These are phyloP conservation scores for Exophiala sideris DNA, from an alignment of 2,329 filamentous ascomycete species.

Conservation along the genomic window DNA sequence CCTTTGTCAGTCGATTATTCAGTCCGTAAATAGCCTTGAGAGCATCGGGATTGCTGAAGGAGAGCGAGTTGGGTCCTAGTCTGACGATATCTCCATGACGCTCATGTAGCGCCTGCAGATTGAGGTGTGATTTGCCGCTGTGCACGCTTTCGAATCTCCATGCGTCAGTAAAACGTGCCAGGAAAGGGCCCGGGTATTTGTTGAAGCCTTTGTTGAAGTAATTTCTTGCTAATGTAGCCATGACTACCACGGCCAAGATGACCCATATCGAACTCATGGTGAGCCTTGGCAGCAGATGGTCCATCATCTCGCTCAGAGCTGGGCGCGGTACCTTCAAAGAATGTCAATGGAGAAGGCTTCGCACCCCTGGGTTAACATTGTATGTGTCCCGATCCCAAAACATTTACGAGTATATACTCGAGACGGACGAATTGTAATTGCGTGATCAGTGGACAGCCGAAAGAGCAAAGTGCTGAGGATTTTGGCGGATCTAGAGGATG, in stretches of 20 bases:
- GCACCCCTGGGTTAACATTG: too few species aligned
- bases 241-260: constrained; percentile 29
- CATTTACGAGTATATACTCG: not conserved
- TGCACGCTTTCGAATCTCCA: constrained; percentile 72
- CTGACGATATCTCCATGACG: constrained; percentile 72
- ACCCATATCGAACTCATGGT: not conserved
- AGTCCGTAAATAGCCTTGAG: constrained; percentile 75
- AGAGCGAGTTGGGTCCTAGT: constrained; percentile 69
- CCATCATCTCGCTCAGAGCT: not conserved
- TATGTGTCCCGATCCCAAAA: not conserved
- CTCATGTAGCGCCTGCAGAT: constrained; percentile 64
- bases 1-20: constrained; percentile 77
- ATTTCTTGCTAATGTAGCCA: constrained; percentile 23
- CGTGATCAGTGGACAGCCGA: not conserved
- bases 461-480: not conserved
- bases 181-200: constrained; percentile 61
- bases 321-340: not conserved
- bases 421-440: not conserved
- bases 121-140: constrained; percentile 62
- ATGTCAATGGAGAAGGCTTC: not conserved
- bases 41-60: constrained; percentile 69
- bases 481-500: not conserved
- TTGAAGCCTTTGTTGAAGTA: constrained; percentile 37
- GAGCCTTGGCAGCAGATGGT: not conserved
- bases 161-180: constrained; percentile 67